Evolutionary conservation across 225 moss, liverwort and hornwort species (phyloP).

Genomic region (Sphagnum contortum): DNA sequence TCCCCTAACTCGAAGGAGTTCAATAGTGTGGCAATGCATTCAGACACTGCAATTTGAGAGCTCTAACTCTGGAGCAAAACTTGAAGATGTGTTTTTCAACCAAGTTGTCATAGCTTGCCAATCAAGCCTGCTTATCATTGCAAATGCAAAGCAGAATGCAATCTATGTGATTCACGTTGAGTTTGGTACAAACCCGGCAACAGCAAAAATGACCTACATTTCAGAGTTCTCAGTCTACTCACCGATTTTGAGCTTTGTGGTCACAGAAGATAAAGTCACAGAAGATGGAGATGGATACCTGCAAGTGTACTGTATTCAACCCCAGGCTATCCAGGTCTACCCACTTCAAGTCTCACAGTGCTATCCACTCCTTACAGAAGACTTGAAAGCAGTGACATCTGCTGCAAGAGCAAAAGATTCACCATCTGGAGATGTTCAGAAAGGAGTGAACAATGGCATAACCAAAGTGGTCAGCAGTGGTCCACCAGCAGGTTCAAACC

Average conservation of each 20-base stretch:
- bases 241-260: conserved; percentile 53
- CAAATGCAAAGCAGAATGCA: conserved; percentile 50
- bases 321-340: conserved; percentile 57
- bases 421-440: too few relatives aligned
- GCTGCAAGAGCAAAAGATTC: too few relatives aligned
- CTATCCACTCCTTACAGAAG: conserved; percentile 16
- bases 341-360: conserved; percentile 45
- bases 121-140: conserved; percentile 38
- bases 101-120: conserved; percentile 37
- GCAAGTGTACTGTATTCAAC: conserved; percentile 60
- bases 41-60: conserved; percentile 50
- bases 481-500: too few relatives aligned
- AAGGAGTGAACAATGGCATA: too few relatives aligned
- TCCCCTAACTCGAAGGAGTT: conserved; percentile 21
- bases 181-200: conserved; percentile 28
- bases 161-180: conserved; percentile 49
- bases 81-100: conserved; percentile 47
- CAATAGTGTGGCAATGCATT: conserved; percentile 33
- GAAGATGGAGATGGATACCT: conserved; percentile 40
- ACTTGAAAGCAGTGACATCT: conserved; percentile 4
- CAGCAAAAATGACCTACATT: conserved; percentile 43
- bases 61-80: conserved; percentile 17
- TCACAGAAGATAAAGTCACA: conserved; percentile 36
- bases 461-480: too few relatives aligned
- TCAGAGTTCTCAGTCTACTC: conserved; percentile 47